Base-by-base conservation (phyloP, 441 rosid genomes). In the Pelargonium citronellum region DNA sequence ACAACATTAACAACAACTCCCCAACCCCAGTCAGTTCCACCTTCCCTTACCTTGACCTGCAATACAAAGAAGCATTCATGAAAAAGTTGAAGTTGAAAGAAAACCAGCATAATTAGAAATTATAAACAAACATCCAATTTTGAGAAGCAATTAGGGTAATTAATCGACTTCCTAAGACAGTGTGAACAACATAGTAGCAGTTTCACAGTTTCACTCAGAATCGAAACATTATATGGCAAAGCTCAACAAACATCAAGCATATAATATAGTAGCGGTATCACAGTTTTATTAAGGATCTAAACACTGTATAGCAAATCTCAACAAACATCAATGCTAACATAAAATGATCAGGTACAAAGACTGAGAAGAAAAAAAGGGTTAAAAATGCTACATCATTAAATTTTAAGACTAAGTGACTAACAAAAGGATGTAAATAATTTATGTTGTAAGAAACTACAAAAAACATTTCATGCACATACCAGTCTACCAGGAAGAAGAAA, bases 11-110 rank as follows among this genome's bases (percentile, higher is more conserved):
- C 95, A 62, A 88, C 99, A 74, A 95, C 97, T 75, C 97, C 98
- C 99, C 98, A 95, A 19, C 99, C 99, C 99, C 99, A 95, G 69
- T 92, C 98, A 46, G 87, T 90, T 73, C 93, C 96, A 69, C 97
- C 97, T 88, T 92, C 98, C 80, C 96, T 87, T 72, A 95, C 87
- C 79, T 85, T 92, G 81, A 95, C 79, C 99, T 95, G 89, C 69
- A 78, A 77, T 53, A 73, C 78, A 78, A 65, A 79, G 47, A 80
- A 66, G 43, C 12, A 17, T 20, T 46, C 49, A 17, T 22, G 20
- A 57, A 7, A 57, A 8, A 57, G 62, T 7, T 39, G 43, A 39
- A 39, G 43, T 7, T 39, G 43, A 39, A 39, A 0, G 43, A 6
- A 7, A 39, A 39, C 43, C 43, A 15, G 2, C 8, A 15, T 15